Evolutionary conservation across 129 eudicot genomes (phyloP), one percentile per base, ranked within the genome.

Genomic region (Flaveria bidentis): DNA sequence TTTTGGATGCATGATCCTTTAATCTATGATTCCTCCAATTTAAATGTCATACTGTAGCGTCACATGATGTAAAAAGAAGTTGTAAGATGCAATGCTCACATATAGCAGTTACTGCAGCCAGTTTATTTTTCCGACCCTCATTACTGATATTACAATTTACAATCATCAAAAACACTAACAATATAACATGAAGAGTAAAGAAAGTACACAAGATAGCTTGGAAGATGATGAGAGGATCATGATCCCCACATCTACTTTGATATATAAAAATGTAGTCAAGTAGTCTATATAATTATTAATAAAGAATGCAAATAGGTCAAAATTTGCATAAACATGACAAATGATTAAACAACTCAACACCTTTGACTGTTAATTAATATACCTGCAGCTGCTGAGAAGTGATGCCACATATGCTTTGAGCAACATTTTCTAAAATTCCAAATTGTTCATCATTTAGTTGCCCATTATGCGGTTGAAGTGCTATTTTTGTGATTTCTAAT

Each of bases 361-460:
- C 22, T 57, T 9, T 57, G 33, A 57, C 14, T 8, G 18, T 57
- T 57, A 9, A 57, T 7, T 9, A 28, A 28, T 20, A 57, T 81
- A 92, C 98, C 92, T 88, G 76, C 13, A 93, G 87, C 82, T 93
- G 98, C 72, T 81, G 74, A 47, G 73, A 26, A 62, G 97, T 86
- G 75, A 93, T 64, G 76, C 93, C 92, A 69, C 84, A 85, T 74
- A 84, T 79, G 73, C 88, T 90, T 76, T 80, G 87, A 62, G 89
- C 89, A 75, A 90, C 77, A 55, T 52, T 80, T 72, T 88, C 92
- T 25, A 88, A 67, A 81, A 17, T 53, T 64, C 26, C 45, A 6
- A 41, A 67, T 28, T 83, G 63, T 20, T 82, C 84, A 14, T 63
- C 78, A 9, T 62, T 42, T 52, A 60, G 28, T 42, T 81, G 45